Evolutionary conservation across 1,139 yeast species (phyloP).

Genomic region (Diutina sp.): DNA sequence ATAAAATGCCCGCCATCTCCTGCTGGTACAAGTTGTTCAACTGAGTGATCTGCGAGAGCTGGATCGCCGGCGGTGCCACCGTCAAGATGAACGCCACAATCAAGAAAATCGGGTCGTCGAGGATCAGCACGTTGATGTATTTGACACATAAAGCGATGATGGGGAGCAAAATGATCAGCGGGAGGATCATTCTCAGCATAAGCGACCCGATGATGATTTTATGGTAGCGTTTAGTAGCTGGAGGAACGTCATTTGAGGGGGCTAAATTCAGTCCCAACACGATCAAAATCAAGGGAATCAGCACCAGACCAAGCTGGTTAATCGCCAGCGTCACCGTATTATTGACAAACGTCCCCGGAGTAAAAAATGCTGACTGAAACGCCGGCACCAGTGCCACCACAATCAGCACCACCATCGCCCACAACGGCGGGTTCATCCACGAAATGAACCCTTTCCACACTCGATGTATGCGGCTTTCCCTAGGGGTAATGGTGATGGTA

Average conservation of each 20-base stretch:
- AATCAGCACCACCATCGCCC: slow-evolving; percentile 79
- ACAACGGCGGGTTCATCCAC: slow-evolving; percentile 90
- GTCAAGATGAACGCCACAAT: slow-evolving; percentile 67
- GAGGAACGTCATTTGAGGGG: slow-evolving; percentile 55
- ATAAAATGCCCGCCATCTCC: slow-evolving; percentile 80
- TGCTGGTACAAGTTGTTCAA: slow-evolving; percentile 62
- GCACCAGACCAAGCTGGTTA: slow-evolving; percentile 71
- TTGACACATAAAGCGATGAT: slow-evolving; percentile 54
- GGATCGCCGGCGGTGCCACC: slow-evolving; percentile 77
- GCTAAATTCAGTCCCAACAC: slow-evolving; percentile 67
- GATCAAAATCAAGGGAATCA: slow-evolving; percentile 72
- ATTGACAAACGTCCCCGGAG: slow-evolving; percentile 19
- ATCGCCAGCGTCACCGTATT: slow-evolving; percentile 14
- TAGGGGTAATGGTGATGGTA: neutral
- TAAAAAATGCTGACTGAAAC: slow-evolving; percentile 37
- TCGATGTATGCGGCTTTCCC: neutral
- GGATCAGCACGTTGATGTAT: slow-evolving; percentile 50
- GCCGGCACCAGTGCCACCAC: slow-evolving; percentile 72
- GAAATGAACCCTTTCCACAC: slow-evolving; percentile 12
- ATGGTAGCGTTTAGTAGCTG: slow-evolving; percentile 43
- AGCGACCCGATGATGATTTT: slow-evolving; percentile 57
- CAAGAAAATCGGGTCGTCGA: slow-evolving; percentile 75
- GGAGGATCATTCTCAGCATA: slow-evolving; percentile 65
- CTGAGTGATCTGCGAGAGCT: slow-evolving; percentile 72
- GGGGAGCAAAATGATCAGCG: slow-evolving; percentile 57